Conservation (phyloP, 2,329 filamentous ascomycete genomes). For the Microcyclospora pomicola region DNA sequence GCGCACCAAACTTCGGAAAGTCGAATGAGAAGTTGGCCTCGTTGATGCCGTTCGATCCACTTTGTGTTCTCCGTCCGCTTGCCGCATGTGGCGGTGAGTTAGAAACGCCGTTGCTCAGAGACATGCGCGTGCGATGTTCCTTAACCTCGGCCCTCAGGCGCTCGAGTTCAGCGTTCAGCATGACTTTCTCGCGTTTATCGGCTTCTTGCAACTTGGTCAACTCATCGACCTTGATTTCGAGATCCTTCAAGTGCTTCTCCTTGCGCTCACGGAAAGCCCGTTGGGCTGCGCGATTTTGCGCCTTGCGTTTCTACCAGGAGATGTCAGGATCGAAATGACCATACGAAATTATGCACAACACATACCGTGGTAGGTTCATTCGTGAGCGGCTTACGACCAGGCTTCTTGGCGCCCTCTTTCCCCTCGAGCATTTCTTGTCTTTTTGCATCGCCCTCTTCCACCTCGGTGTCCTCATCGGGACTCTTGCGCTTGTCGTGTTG, state of each 20-base stretch:
- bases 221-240: slow-evolving; percentile 56
- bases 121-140: slow-evolving; percentile 80
- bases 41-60: slow-evolving; percentile 19
- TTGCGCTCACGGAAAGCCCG: slow-evolving; percentile 89
- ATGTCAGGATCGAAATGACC: slow-evolving; percentile 1
- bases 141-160: slow-evolving; percentile 71
- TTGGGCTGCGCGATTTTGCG: slow-evolving; percentile 85
- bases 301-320: slow-evolving; percentile 66
- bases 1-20: slow-evolving; percentile 80
- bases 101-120: slow-evolving; percentile 39
- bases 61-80: slow-evolving; percentile 17
- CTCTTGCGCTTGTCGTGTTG: slow-evolving; percentile 44
- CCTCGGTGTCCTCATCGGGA: slow-evolving; percentile 48
- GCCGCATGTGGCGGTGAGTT: slow-evolving; percentile 34
- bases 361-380: slow-evolving; percentile 91
- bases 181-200: slow-evolving; percentile 71
- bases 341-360: slow-evolving; percentile 13
- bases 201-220: slow-evolving; percentile 70
- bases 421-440: slow-evolving; percentile 70
- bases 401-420: slow-evolving; percentile 83
- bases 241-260: slow-evolving; percentile 75
- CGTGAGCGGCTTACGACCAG: slow-evolving; percentile 86
- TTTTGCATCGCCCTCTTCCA: slow-evolving; percentile 55
- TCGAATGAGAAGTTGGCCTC: slow-evolving; percentile 74
- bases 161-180: slow-evolving; percentile 76